Conservation (phyloP, 2,329 filamentous ascomycete species). For the Scorias spongiosa region DNA sequence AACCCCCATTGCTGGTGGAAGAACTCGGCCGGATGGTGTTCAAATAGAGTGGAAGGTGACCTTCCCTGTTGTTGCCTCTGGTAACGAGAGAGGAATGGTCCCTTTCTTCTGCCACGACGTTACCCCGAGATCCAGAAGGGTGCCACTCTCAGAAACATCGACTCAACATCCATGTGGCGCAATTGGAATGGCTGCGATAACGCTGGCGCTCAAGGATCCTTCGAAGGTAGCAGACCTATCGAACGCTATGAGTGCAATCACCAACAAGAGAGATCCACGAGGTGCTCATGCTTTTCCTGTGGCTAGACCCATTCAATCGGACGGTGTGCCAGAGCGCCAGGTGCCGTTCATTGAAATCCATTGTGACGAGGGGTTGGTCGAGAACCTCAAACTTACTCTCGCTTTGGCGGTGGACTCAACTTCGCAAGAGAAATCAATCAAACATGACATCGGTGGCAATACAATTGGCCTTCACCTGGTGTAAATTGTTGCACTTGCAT, state of each 20-base stretch:
- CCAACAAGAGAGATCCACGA: background rate
- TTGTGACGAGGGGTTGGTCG: no score
- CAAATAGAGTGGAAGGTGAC: constrained; percentile 46
- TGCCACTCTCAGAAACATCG: constrained; percentile 29
- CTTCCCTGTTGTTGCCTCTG: constrained; percentile 19
- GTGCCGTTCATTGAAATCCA: no score
- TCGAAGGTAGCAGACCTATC: background rate
- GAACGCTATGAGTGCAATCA: background rate
- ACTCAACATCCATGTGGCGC: constrained; percentile 37
- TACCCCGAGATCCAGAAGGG: constrained; percentile 40
- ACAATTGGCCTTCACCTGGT: no score
- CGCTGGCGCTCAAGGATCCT: constrained; percentile 1
- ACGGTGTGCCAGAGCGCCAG: no score
- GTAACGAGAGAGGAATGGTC: constrained; percentile 32
- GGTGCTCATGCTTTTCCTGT: background rate
- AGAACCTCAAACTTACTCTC: no score
- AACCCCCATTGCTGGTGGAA: constrained; percentile 36
- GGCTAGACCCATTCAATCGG: background rate
- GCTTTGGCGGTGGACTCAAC: no score
- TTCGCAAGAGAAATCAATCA: no score
- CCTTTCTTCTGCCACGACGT: constrained; percentile 55
- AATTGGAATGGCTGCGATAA: constrained; percentile 34
- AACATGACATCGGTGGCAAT: no score
- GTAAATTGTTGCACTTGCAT: no score
- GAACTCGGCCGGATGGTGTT: constrained; percentile 39